phyloP scores from a whole-genome alignment of 805 yeast genomes.

The Lachancea nothofagi region DNA sequence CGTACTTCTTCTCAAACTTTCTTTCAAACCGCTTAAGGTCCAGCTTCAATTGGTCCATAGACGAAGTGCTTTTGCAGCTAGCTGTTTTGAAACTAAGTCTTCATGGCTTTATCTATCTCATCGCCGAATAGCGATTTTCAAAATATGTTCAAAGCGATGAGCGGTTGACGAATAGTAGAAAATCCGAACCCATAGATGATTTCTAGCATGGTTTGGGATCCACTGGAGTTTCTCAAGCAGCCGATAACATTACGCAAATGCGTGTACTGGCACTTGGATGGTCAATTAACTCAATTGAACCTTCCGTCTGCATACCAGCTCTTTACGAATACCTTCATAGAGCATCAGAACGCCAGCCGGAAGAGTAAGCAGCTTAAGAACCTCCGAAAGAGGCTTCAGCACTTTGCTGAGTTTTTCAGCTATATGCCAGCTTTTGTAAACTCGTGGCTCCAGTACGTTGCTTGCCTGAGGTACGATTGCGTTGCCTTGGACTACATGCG shows the following conservation, averaged over 20 bases:
- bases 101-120: background rate
- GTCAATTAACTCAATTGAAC: constrained; percentile 4
- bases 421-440: constrained; percentile 20
- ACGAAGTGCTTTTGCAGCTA: background rate
- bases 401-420: constrained; percentile 24
- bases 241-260: constrained; percentile 24
- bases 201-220: constrained; percentile 5
- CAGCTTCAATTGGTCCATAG: constrained; percentile 31
- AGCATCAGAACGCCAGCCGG: background rate
- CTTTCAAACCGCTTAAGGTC: constrained; percentile 55
- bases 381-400: constrained; percentile 15
- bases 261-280: constrained; percentile 24
- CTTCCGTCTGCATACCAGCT: constrained; percentile 9
- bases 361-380: background rate
- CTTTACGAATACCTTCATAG: constrained; percentile 1
- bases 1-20: constrained; percentile 34
- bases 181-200: background rate
- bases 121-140: background rate
- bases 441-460: constrained; percentile 23
- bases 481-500: constrained; percentile 28
- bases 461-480: constrained; percentile 29
- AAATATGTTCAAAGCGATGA: background rate
- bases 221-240: constrained; percentile 17
- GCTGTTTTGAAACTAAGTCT: too few relatives aligned
- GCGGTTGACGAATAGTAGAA: background rate